Base-by-base conservation (phyloP, 495 filamentous ascomycete species). In the Cenococcum geophilum region DNA sequence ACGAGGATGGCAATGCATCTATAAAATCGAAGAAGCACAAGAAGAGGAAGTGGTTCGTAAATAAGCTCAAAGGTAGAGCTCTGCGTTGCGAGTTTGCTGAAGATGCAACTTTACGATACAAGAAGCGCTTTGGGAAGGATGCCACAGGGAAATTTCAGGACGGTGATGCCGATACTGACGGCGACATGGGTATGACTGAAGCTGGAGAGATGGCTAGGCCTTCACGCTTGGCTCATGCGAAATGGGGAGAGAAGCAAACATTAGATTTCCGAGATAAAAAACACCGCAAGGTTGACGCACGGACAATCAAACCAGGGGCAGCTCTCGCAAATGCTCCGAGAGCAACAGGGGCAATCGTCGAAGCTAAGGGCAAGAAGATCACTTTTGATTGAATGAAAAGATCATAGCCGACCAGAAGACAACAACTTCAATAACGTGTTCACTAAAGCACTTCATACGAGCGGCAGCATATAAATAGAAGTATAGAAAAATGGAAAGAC, bases 81-180 rank as follows among this genome's bases (percentile, higher is more conserved):
- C 77, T 99, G 69, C 85, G 89, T 64, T 87, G 92, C 76, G 93
- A 99, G 71, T 89, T 91, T 68, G 93, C 95, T 9, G 92, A 99
- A 76, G 92, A 95, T 71, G 83, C 91, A 43, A 80, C 85, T 57
- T 82, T 83, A 25, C 77, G 93, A 47, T 97, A 99, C 73, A 89
- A 90, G 76, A 97, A 97, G 77, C 84, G 93, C 10, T 97, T 87
- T 73, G 88, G 90, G 50, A 91, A 89, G 73, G 86, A 86, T 47
- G 74, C 73, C 6, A 72, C 75, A 71, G 80, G 67, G 21, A 71
- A 71, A 16, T 70, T 67, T 25, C 74, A 74, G 12, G 63, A 63
- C 37, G 37, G 58, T 47, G 58, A 32, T 54, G 59, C 27, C 47
- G 67, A 53, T 62, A 50, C 49, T 48, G 72, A 70, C 50, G 53